phyloP scores from a whole-genome alignment of 306 rosid genomes.

The Prunus padus region DNA sequence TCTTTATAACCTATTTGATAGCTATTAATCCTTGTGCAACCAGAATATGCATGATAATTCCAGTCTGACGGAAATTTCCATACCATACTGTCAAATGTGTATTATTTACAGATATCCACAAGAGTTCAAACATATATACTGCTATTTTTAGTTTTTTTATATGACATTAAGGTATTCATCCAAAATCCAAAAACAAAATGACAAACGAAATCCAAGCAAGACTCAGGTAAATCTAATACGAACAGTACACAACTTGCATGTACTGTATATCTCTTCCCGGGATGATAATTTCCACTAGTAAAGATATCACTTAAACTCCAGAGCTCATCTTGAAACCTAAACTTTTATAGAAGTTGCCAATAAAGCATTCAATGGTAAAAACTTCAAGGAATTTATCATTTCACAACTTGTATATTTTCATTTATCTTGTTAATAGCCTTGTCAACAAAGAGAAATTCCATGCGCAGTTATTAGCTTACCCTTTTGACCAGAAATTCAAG shows the following conservation, averaged over 20 bases:
- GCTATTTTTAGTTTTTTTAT: neutral
- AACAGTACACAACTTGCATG: neutral
- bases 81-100: neutral
- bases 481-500: neutral
- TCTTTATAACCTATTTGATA: neutral
- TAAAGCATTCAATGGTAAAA: neutral
- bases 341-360: neutral
- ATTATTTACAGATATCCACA: neutral
- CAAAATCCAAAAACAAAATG: neutral
- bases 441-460: neutral
- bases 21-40: neutral
- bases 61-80: neutral
- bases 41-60: neutral
- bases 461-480: neutral
- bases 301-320: neutral
- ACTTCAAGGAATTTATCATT: neutral
- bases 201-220: neutral
- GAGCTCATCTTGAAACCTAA: neutral
- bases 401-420: neutral
- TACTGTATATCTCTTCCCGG: neutral
- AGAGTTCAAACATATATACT: neutral
- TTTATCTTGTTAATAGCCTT: slow-evolving; percentile 1
- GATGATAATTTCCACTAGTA: neutral
- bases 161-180: neutral
- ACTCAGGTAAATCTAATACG: neutral